Evolutionary conservation across 805 yeast species (phyloP), one percentile per base, ranked within the genome.

Genomic region (Candida stauntonica): DNA sequence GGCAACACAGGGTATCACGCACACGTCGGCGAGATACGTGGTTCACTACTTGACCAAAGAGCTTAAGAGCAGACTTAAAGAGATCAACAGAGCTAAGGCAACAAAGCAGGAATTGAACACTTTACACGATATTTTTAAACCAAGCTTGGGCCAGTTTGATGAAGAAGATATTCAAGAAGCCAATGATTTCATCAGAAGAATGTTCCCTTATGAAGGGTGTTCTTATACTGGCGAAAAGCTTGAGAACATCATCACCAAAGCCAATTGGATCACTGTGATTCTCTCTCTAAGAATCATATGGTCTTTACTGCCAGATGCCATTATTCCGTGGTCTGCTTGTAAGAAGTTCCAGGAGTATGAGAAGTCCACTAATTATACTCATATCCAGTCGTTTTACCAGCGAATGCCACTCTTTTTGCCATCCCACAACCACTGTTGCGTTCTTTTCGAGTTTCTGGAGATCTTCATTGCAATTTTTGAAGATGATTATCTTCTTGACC

Each of bases 141-240:
- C 66, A 26, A 57, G 60, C 29, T 39, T 63, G 19, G 61, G 62
- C 21, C 63, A 60, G 35, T 60, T 60, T 28, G 57, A 55, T 28
- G 53, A 56, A n/a, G 39, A 46, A 13, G 66, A 62, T 36, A 54
- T 61, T 24, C 23, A 33, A 6, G 46, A 46, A 9, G 58, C 58
- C 17, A 56, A 55, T 26, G 46, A 47, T 4, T 50, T 55, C n/a
- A 41, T 63, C 26, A 54, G 44, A 40, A 36, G 41, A 1, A 48
- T 62, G 47, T 63, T 63, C 49, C 68, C 68, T 14, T 59, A 54
- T 38, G 59, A 58, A 30, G 68, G 68, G 3, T 63, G 68, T 36
- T 58, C 67, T 4, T 50, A 54, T 29, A 58, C 58, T 5, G 66
- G 64, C 12, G 51, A 41, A 1, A 58, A 53, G 17, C 33, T 63